Percentiles rank a stretch among this genome's conserved stretches.
Evolutionary conservation across 2,329 filamentous ascomycete genomes (phyloP).

Genomic region (Diplocarpon mali): DNA sequence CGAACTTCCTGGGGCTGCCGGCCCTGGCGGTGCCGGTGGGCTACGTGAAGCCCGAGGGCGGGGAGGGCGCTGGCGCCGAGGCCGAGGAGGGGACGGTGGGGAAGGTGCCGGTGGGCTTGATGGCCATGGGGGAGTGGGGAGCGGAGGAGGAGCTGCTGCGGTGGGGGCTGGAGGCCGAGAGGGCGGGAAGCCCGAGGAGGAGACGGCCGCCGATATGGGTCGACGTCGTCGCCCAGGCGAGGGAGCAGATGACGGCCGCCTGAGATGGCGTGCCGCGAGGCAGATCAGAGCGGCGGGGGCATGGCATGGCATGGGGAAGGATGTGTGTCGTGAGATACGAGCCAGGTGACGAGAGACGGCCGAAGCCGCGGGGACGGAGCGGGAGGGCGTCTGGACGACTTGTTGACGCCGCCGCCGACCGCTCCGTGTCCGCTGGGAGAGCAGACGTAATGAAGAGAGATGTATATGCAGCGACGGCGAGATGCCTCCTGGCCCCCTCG

Average conservation of each 20-base stretch:
- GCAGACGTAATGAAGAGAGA: no score
- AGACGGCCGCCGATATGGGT: conserved; percentile 13
- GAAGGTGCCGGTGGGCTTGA: conserved; percentile 46
- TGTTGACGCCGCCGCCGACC: no score
- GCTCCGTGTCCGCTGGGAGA: no score
- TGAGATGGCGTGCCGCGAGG: background rate
- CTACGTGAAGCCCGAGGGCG: conserved; percentile 36
- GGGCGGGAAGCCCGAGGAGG: conserved; percentile 11
- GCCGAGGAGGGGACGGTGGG: conserved; percentile 34
- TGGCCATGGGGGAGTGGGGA: conserved; percentile 56
- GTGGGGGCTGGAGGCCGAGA: conserved; percentile 46
- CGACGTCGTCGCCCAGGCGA: conserved; percentile 14
- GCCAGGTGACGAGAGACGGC: no score
- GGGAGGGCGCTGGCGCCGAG: conserved; percentile 10
- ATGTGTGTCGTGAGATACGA: no score
- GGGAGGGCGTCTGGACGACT: no score
- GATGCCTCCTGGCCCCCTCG: no score
- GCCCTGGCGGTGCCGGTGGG: conserved; percentile 64
- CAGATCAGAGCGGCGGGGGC: no score
- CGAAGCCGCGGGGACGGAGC: no score
- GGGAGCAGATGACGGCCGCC: conserved; percentile 8
- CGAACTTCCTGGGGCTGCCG: conserved; percentile 70
- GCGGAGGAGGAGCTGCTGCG: conserved; percentile 48
- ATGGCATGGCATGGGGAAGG: no score
- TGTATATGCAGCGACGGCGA: no score